Percentiles rank a stretch among this genome's conserved stretches.
These are phyloP conservation scores for Chytriomyces hyalinus DNA, from an alignment of 192 early-diverging fungal species.

Conservation along the genomic window DNA sequence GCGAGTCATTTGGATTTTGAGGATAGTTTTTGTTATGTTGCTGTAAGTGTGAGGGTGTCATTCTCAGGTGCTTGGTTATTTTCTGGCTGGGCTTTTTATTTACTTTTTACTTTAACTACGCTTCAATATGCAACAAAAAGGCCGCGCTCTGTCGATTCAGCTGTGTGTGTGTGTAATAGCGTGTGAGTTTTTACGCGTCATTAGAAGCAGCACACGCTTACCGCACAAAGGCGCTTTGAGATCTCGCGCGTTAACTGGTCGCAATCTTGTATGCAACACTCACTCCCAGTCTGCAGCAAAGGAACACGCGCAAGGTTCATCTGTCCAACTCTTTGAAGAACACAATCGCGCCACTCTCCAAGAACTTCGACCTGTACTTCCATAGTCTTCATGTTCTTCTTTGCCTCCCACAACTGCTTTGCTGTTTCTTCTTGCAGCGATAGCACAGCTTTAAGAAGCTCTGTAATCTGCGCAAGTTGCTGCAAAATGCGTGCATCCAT, in stretches of 20 bases:
- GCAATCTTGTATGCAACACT: background rate
- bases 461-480: constrained; percentile 11
- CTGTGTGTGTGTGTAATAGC: background rate
- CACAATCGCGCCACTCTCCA: constrained; percentile 43
- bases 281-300: constrained; percentile 16
- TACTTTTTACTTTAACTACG: background rate
- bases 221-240: background rate
- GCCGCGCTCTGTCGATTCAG: background rate
- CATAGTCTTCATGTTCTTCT: background rate
- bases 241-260: background rate
- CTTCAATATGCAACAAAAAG: background rate
- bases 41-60: too few species aligned
- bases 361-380: constrained; percentile 3
- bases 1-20: too few species aligned
- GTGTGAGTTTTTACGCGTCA: background rate
- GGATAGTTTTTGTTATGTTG: too few species aligned
- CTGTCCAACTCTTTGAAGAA: constrained; percentile 32
- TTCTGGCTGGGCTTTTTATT: background rate
- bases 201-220: background rate
- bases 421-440: constrained; percentile 19
- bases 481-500: constrained; percentile 18
- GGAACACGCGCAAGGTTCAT: constrained; percentile 52
- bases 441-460: constrained; percentile 7
- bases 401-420: constrained; percentile 8
- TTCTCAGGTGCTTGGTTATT: too few species aligned